Base-by-base conservation (phyloP, 2,329 filamentous ascomycete species). In the Fusarium bulbicola region DNA sequence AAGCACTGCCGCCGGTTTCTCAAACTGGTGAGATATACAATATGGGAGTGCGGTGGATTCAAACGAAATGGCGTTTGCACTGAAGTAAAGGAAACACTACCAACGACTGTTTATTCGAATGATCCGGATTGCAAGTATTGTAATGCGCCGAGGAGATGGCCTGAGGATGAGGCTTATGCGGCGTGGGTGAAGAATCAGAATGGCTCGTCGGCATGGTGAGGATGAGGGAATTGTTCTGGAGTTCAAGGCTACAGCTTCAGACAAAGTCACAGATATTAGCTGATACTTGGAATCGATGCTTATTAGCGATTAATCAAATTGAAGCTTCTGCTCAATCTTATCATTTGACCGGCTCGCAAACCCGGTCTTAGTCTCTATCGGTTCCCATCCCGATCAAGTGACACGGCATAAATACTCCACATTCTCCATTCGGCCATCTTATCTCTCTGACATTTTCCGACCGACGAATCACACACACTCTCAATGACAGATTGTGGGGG, bases 321-420 rank as follows among this genome's bases (percentile, higher is more conserved):
- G 3, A 26, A 4, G 9, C 7, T 8, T 6, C 30, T 32, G 30
- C 30, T 32, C 30, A 13, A 28, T 18, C 24, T 54, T 54, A 28
- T 53, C 24, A 13, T 7, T 9, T 5, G 7, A n/a, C 43, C 37
- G 32, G 61, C 37, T 62, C 8, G 6, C 7, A 3, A 42, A 43
- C 21, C 61, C 59, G 42, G 26, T 34, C 10, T 16, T 4, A 28
- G 3, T 7, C 26, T 16, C 15, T 15, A 28, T 49, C 65, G 65
- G 65, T 37, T 43, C 12, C n/a, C 15, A 62, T 54, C 32, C 65
- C 65, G 65, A 68, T 68, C 65, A 68, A 68, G 65, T 68, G 65
- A 68, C 56, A 53, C 14, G 18, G 34, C 2, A 26, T 53, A 20
- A n/a, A 18, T 21, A 28, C 43, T 45, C 49, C 21, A 54, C 39